Conservation (phyloP, 1,284 basidiomycete genomes). For the Porodaedalea pini region DNA sequence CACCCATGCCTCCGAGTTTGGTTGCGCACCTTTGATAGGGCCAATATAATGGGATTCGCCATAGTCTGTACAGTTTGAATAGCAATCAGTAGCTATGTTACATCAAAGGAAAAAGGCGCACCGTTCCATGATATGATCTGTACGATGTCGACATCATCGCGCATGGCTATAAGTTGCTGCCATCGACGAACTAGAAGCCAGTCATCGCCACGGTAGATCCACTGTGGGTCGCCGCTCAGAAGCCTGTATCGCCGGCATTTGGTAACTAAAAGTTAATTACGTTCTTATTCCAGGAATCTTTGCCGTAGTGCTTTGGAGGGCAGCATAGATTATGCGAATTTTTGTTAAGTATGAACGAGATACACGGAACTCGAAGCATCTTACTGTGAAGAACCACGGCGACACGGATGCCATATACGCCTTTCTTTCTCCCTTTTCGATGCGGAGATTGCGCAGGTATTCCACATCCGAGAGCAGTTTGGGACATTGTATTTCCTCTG, state of each 20-base stretch:
- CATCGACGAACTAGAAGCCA: constrained; percentile 73
- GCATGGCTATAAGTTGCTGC: constrained; percentile 62
- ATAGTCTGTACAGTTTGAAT: constrained; percentile 33
- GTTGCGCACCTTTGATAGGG: constrained; percentile 65
- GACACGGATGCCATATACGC: constrained; percentile 55
- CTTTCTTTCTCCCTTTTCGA: constrained; percentile 23
- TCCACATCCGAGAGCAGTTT: constrained; percentile 45
- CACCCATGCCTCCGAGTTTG: constrained; percentile 62
- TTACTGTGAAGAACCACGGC: constrained; percentile 81
- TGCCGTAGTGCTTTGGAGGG: constrained; percentile 16
- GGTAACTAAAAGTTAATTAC: constrained; percentile 23
- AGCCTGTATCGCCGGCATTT: neutral
- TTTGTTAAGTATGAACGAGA: neutral
- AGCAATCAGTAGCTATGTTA: neutral
- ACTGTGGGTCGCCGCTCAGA: constrained; percentile 32
- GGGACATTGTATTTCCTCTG: constrained; percentile 33
- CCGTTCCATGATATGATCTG: constrained; percentile 64
- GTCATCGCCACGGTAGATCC: constrained; percentile 56
- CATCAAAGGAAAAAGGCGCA: neutral
- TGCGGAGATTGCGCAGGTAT: constrained; percentile 44
- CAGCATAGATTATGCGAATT: neutral
- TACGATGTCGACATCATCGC: constrained; percentile 57
- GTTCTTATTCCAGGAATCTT: constrained; percentile 77
- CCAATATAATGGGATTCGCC: constrained; percentile 65
- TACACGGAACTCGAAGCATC: constrained; percentile 37